phyloP scores from a whole-genome alignment of 1,284 basidiomycete genomes.

The Cutaneotrichosporon cyanovorans region DNA sequence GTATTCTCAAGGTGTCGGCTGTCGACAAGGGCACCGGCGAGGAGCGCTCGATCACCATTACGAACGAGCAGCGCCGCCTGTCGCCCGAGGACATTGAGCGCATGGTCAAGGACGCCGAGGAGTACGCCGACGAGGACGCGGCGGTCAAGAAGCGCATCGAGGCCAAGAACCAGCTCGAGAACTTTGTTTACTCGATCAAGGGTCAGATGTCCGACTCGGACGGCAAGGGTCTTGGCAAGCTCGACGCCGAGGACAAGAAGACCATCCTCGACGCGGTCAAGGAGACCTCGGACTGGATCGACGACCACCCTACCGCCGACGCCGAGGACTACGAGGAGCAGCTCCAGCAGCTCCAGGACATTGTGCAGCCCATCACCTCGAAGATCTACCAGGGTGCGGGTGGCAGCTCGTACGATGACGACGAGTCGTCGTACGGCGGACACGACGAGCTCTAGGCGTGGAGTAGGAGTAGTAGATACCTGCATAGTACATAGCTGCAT shows the following conservation, averaged over 20 bases:
- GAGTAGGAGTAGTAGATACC: not conserved
- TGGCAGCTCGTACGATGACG: conserved; percentile 32
- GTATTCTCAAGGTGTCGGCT: conserved; percentile 82
- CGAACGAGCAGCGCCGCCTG: conserved; percentile 62
- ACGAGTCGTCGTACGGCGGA: conserved; percentile 35
- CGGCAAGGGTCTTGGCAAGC: conserved; percentile 71
- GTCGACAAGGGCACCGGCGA: conserved; percentile 90
- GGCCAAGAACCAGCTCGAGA: conserved; percentile 31
- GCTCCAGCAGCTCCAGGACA: conserved; percentile 63
- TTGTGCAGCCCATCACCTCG: conserved; percentile 65
- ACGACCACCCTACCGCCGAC: conserved; percentile 66
- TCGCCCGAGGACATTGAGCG: conserved; percentile 80
- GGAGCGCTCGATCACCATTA: conserved; percentile 79
- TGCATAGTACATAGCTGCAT: conserved; percentile 7
- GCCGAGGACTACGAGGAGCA: conserved; percentile 90
- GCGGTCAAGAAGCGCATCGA: conserved; percentile 81
- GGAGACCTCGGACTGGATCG: conserved; percentile 86
- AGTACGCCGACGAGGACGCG: conserved; percentile 76
- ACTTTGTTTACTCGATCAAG: conserved; percentile 66
- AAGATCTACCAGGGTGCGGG: conserved; percentile 62
- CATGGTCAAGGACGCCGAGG: conserved; percentile 87
- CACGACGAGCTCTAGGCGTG: conserved; percentile 47
- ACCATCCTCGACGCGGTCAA: conserved; percentile 72
- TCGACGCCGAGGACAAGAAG: conserved; percentile 82
- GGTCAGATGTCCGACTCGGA: conserved; percentile 76